Base-by-base conservation (phyloP, 2,329 filamentous ascomycete species). In the Pseudocercospora fijiensis region DNA sequence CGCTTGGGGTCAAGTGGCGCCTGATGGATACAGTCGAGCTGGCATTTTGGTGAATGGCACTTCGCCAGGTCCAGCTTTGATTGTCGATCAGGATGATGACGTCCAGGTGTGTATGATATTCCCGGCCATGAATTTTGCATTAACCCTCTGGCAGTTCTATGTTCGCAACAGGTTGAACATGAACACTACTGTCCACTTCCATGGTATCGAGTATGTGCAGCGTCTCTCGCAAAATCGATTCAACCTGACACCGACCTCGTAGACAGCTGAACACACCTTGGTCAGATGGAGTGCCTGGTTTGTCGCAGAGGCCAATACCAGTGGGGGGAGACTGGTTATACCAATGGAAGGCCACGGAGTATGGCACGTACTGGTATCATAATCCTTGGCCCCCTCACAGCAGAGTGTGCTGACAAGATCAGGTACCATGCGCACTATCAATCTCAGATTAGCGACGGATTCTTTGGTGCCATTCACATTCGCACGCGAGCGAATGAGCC, bases 231-330 rank as follows among this genome's bases (percentile, higher is more conserved):
- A 51, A 26, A 1, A 8, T 10, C 26, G 55, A 8, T 26, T 47
- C 4, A 6, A 27, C n/a, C 57, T 64, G 20, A 64, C 28, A 9
- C 55, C 10, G 1, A 3, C 5, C 37, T 41, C 16, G 11, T 28
- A 64, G 62, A 37, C 63, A 65, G 52, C 47, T 49, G 20, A 22
- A 65, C 18, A 69, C 68, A 18, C 68, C 68, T 45, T 70, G 68
- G 68, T 64, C 67, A 4, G 68, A 70, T 53, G 68, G 68, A 18
- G 65, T 68, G 18, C 63, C 67, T 41, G 68, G 68, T 6, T 47
- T 70, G 3, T 64, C 67, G 10, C 68, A 70, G 53, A 57, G 37
- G 18, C 65, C 60, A 8, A 69, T 70, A 73, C 27, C 30, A 7
- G 63, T 65, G 18, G 65, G 63, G 13, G 49, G 55, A 5, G 57